Evolutionary conservation across 306 rosid species (phyloP), one percentile per base, ranked within the genome.

Genomic region (Astragalus membranaceus): DNA sequence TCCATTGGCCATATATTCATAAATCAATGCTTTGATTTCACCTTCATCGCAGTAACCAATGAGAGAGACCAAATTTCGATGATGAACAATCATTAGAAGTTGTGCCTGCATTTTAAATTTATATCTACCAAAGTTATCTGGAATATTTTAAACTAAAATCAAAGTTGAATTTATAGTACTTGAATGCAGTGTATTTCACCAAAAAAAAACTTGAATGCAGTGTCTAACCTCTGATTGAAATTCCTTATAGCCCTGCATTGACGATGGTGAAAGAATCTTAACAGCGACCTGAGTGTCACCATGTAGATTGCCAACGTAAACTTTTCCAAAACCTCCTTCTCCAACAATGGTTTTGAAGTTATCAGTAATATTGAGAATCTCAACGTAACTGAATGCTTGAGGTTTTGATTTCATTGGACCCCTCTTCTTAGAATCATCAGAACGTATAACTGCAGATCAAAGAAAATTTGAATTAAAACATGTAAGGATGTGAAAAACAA

Each of bases 271-370:
- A n/a, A 81, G 81, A 16, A 79, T n/a, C 78, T 87, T 84, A 11
- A 75, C 75, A 17, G 86, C 88, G 7, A 86, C 84, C 73, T 70
- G 58, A 13, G 42, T 51, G 5, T 43, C 54, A 70, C 79, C 75
- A 13, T 56, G 43, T 1, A 85, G 67, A 26, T 1, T 10, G 0
- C 85, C 87, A 3, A 9, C 6, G 33, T 79, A 79, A 8, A 85
- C 87, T 46, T 63, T 77, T 46, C 87, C 89, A 63, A 85, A 82
- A 51, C 87, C 89, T 16, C 90, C 85, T 64, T 41, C 55, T 39
- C 90, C 90, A 68, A 80, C 55, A 20, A 60, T 32, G 2, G 72
- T 81, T n/a, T 59, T 54, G 30, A 74, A 75, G 59, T 87, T 55
- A 17, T 77, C 74, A 2, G 88, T 79, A 6, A 84, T 84, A 5